Evolutionary conservation across 192 early-diverging fungal species (phyloP).

Genomic region (Pilaira anomala): DNA sequence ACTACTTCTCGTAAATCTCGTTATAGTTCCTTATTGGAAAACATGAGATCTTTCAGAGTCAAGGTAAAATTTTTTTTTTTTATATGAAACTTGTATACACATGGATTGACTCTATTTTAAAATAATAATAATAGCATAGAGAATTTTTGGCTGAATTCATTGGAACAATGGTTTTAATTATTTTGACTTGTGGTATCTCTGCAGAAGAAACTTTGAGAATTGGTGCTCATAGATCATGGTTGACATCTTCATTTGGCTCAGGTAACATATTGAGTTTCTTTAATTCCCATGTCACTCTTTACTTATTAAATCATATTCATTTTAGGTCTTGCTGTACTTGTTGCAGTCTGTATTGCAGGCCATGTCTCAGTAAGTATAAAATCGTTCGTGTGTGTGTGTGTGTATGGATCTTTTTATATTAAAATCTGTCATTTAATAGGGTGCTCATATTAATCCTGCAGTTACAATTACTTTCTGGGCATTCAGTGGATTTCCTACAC

Average conservation of each 20-base stretch:
- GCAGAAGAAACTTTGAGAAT: constrained; percentile 38
- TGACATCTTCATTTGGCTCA: constrained; percentile 28
- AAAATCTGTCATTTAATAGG: constrained; percentile 32
- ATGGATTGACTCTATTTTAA: background rate
- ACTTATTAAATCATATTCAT: too few relatives aligned
- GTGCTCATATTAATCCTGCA: constrained; percentile 78
- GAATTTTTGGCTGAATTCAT: constrained; percentile 75
- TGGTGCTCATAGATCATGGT: constrained; percentile 40
- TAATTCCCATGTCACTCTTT: constrained; percentile 54
- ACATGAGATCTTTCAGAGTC: background rate
- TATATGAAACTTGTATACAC: background rate
- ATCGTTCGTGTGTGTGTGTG: too few relatives aligned
- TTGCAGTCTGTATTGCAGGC: constrained; percentile 60
- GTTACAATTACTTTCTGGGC: constrained; percentile 65
- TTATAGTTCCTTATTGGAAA: background rate
- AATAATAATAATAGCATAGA: constrained; percentile 21
- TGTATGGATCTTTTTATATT: background rate
- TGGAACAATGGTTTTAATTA: constrained; percentile 64
- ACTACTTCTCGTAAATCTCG: background rate
- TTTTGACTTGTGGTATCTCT: constrained; percentile 66
- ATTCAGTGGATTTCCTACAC: constrained; percentile 66
- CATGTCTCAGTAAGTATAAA: constrained; percentile 58
- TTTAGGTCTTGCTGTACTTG: constrained; percentile 63
- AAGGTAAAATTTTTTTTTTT: background rate
- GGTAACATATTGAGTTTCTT: constrained; percentile 9